Evolutionary conservation across 140 eudicot species (phyloP).

Genomic region (Flaveria floridana): DNA sequence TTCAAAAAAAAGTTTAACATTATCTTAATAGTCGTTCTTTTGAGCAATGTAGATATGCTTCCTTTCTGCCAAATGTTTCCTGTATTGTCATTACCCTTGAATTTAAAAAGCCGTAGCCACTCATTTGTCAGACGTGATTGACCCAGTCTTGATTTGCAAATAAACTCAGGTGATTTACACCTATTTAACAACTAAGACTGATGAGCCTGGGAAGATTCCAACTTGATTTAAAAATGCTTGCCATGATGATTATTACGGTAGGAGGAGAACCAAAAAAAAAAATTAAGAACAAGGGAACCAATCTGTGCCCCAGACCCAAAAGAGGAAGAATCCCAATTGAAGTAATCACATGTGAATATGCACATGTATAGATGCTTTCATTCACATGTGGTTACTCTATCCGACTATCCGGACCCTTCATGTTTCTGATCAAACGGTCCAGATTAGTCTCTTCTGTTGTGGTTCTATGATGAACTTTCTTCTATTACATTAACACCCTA

Average conservation of each 20-base stretch:
- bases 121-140: neutral
- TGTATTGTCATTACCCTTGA: neutral
- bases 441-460: neutral
- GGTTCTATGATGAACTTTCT: neutral
- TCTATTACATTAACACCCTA: constrained; percentile 2
- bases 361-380: neutral
- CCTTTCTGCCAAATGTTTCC: neutral
- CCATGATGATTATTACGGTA: neutral
- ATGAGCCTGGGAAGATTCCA: neutral
- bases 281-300: neutral
- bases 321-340: neutral
- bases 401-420: neutral
- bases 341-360: neutral
- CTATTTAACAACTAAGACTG: neutral
- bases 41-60: constrained; percentile 6
- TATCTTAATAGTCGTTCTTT: neutral
- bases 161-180: neutral
- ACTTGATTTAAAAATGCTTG: neutral
- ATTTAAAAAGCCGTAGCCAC: neutral
- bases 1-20: neutral
- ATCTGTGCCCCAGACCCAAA: neutral
- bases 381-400: neutral
- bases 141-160: neutral
- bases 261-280: neutral
- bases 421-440: neutral